Percentiles rank a stretch among this genome's conserved stretches.
phyloP scores from a whole-genome alignment of 169 alveolate genomes.

The Plasmodium blacklocki region DNA sequence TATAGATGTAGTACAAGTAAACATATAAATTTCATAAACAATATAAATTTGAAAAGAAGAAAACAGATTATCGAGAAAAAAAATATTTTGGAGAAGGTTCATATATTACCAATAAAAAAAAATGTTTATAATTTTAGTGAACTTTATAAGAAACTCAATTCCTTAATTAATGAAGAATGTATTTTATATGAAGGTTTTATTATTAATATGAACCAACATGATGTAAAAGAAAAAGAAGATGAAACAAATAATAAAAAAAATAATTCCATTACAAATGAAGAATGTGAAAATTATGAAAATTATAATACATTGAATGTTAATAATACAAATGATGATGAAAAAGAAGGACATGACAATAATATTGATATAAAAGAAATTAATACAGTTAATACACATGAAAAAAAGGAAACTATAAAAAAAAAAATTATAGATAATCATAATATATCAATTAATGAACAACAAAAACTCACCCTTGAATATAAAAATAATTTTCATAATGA shows the following conservation, averaged over 20 bases:
- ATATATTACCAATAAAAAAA: conserved; percentile 53
- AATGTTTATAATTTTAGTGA: conserved; percentile 1
- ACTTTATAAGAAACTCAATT: conserved; percentile 26
- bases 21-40: conserved; percentile 20
- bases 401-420: neutral
- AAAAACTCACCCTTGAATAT: neutral
- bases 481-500: neutral
- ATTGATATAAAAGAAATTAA: neutral
- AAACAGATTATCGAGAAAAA: conserved; percentile 34
- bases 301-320: too few relatives aligned
- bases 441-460: neutral
- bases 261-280: neutral
- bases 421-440: neutral
- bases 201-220: conserved; percentile 8
- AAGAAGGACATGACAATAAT: neutral
- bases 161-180: conserved; percentile 20
- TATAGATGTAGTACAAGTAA: conserved; percentile 32
- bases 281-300: neutral
- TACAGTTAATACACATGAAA: neutral
- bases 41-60: conserved; percentile 28
- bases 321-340: neutral
- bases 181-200: conserved; percentile 59
- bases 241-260: neutral
- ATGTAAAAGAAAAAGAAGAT: neutral
- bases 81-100: conserved; percentile 41